phyloP scores from a whole-genome alignment of 1,284 basidiomycete genomes.

The Stereum hirsutum region DNA sequence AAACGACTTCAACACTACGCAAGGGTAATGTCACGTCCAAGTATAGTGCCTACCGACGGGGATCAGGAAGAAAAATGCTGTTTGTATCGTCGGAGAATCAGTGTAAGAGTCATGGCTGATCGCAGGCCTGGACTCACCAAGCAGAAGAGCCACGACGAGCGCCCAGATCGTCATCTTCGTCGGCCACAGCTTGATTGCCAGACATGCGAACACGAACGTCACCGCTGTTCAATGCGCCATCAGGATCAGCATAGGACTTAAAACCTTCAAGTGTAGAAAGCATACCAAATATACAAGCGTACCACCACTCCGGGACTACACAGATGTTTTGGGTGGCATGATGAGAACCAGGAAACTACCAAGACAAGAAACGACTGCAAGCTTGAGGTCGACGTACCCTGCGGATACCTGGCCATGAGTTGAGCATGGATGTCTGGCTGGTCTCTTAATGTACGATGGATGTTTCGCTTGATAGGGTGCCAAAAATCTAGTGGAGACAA shows the following conservation, averaged over 20 bases:
- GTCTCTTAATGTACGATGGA: constrained; percentile 50
- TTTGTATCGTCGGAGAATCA: constrained; percentile 27
- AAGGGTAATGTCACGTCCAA: neutral
- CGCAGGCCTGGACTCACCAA: constrained; percentile 16
- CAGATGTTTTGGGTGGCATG: constrained; percentile 3
- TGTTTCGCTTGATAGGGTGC: constrained; percentile 55
- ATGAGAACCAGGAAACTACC: neutral
- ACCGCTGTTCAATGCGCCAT: constrained; percentile 19
- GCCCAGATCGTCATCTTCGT: constrained; percentile 60
- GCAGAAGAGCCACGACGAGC: constrained; percentile 30
- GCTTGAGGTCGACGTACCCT: constrained; percentile 15
- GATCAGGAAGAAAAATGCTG: constrained; percentile 35
- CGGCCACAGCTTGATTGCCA: constrained; percentile 60
- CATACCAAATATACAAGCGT: constrained; percentile 34
- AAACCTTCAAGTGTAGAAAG: neutral
- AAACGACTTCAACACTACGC: neutral
- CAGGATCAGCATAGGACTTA: no score
- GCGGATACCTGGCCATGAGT: constrained; percentile 70
- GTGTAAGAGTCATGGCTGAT: no score
- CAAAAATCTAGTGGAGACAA: no score
- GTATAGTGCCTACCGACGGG: constrained; percentile 30
- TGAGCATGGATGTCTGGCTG: constrained; percentile 78
- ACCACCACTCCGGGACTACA: constrained; percentile 70
- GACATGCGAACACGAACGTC: constrained; percentile 54
- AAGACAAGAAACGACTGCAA: neutral